Base-by-base conservation (phyloP, 2,329 filamentous ascomycete genomes). In the Mycosphaerelloides madeirae region DNA sequence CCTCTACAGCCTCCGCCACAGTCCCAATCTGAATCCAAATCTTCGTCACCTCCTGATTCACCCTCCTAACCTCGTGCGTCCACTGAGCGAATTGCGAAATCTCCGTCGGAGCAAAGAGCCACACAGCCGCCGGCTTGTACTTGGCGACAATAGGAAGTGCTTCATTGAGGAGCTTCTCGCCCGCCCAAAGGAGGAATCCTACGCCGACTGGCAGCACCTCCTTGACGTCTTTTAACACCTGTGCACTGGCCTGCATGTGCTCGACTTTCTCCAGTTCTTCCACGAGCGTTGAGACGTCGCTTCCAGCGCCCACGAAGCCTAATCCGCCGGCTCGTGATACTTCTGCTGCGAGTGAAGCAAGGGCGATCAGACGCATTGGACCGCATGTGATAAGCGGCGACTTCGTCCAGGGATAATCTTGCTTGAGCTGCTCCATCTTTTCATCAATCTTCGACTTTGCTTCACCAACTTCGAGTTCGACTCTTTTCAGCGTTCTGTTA, bases 331-430 rank as follows among this genome's bases (percentile, higher is more conserved):
- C 75, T 54, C 65, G 66, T 2, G 77, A 80, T 12, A 86, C 74
- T 33, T 79, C 75, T 25, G 80, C 67, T 2, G 82, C 80, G 3
- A 87, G 72, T 0, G 59, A 72, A 49, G 61, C 75, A 58, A 63
- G 73, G 54, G 74, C 69, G 42, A 87, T 78, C 29, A 80, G 71
- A 35, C 81, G 77, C 84, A 89, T 87, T 0, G 85, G 85, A 1
- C 82, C 84, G 29, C 73, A 71, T 35, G 75, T 69, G 22, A 88
- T 72, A 15, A 85, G 64, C 5, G 81, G 82, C 2, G 65, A 55
- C 29, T 69, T 61, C 3, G 71, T 74, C 80, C 81, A 85, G 53
- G 80, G 78, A 56, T 82, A 81, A 49, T 68, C 64, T 32, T 38
- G 29, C 33, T 49, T 54, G 40, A 55, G 43, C 16, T 45, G 44